These are phyloP conservation scores for Zygosaccharomyces kombuchaensis DNA, from an alignment of 805 yeast genomes.

Conservation along the genomic window DNA sequence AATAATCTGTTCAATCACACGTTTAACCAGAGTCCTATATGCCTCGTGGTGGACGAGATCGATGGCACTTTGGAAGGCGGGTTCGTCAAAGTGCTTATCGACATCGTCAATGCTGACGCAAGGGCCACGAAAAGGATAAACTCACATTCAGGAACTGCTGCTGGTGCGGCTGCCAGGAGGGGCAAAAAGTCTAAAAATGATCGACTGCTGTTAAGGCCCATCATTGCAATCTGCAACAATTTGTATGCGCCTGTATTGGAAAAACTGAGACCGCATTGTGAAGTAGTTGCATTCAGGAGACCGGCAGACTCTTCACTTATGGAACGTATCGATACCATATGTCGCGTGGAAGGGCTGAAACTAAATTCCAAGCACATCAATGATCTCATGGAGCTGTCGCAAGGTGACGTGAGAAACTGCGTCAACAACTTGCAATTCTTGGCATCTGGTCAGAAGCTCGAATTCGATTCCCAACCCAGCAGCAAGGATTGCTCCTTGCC, in stretches of 20 bases:
- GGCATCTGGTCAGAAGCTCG: conserved; percentile 19
- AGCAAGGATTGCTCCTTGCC: conserved; percentile 58
- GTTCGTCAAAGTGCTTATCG: conserved; percentile 53
- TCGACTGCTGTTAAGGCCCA: conserved; percentile 65
- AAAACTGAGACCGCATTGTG: conserved; percentile 66
- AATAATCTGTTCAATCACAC: conserved; percentile 65
- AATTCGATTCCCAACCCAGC: conserved; percentile 11
- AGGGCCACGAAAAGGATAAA: conserved; percentile 42
- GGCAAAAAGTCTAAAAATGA: conserved; percentile 35
- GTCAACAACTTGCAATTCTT: conserved; percentile 75
- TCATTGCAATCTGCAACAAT: conserved; percentile 89
- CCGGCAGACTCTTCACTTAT: conserved; percentile 47
- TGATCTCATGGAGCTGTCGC: conserved; percentile 64
- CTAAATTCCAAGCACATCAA: conserved; percentile 50
- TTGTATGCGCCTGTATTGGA: conserved; percentile 72
- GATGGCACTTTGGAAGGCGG: conserved; percentile 74
- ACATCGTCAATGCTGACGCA: conserved; percentile 55
- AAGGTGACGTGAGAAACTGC: conserved; percentile 83
- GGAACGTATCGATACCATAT: conserved; percentile 48
- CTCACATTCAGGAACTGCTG: conserved; percentile 10
- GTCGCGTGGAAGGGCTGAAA: conserved; percentile 49
- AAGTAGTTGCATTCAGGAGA: conserved; percentile 60
- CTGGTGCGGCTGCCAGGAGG: conserved; percentile 13
- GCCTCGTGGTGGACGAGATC: conserved; percentile 83
- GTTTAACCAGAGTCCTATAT: conserved; percentile 68